Evolutionary conservation across 164 flowering plant species (phyloP), one percentile per base, ranked within the genome.

Genomic region (Tetracentron sinense): DNA sequence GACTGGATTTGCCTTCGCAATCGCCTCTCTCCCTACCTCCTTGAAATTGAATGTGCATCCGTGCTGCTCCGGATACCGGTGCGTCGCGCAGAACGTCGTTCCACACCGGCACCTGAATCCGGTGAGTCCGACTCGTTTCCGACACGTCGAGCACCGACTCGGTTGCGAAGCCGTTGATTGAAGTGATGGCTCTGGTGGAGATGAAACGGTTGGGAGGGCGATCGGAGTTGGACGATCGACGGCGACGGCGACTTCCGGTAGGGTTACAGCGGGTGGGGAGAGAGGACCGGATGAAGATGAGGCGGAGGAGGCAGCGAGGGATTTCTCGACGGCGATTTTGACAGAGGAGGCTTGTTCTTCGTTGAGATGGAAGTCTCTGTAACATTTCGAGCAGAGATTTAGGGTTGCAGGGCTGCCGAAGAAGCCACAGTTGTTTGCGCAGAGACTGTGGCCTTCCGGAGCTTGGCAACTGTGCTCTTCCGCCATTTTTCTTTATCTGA

Each of bases 381-480:
- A 87, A 67, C 90, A 87, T 58, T 87, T 85, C 70, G 93, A 82
- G 71, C 93, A 85, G 57, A 87, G 80, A 58, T 87, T 74, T 61
- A 65, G 76, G n/a, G 88, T 85, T 14, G 87, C 83, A 0, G 90
- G 77, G 62, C 83, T 81, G 0, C 93, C 90, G 66, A 85, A 85
- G 72, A 87, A 87, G 16, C 93, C 88, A 68, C 90, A 87, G 77
- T 87, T 87, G 78, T 87, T 87, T 31, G 80, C 90, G 80, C 90
- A 87, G 47, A 80, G 84, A 12, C 71, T 75, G 71, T 79, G 87
- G 16, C 85, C 79, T 61, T 82, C 92, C 4, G 79, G 85, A 17
- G 87, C 77, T 67, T 84, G 72, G 69, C 71, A 80, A 70, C 80
- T 54, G 62, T 86, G 86, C 72, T 86, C 87, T 68, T 86, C 92